Conservation (phyloP, 179 eudicot genomes). For the Camellia oleifera region DNA sequence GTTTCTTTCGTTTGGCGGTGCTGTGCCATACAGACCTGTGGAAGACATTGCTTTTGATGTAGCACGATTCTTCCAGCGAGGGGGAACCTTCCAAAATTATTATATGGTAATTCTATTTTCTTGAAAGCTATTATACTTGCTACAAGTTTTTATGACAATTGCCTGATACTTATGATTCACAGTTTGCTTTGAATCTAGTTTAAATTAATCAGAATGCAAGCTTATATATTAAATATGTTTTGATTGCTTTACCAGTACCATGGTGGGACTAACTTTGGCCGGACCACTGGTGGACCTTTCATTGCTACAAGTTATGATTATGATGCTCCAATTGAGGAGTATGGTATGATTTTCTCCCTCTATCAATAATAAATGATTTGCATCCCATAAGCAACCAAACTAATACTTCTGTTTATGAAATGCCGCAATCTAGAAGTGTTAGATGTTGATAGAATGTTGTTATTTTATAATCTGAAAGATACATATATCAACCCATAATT, state of each 20-base stretch:
- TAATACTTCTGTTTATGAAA: not conserved
- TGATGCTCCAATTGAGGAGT: slow-evolving; percentile 87
- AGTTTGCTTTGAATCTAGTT: too few relatives aligned
- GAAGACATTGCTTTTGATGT: slow-evolving; percentile 94
- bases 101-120: slow-evolving; percentile 64
- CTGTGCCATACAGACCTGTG: slow-evolving; percentile 81
- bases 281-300: slow-evolving; percentile 72
- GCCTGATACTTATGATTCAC: not conserved
- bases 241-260: slow-evolving; percentile 59
- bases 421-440: not conserved
- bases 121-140: not conserved
- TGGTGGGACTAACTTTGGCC: slow-evolving; percentile 90
- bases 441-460: not conserved
- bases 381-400: not conserved
- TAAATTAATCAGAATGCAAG: not conserved
- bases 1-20: slow-evolving; percentile 72
- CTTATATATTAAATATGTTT: slow-evolving; percentile 13
- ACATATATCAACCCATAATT: too few relatives aligned
- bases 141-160: not conserved
- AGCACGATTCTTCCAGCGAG: slow-evolving; percentile 90
- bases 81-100: slow-evolving; percentile 93
- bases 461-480: too few relatives aligned
- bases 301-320: slow-evolving; percentile 74
- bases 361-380: not conserved
- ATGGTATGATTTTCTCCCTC: slow-evolving; percentile 44